Evolutionary conservation across 306 rosid species (phyloP), one percentile per base, ranked within the genome.

Genomic region (Sicyos baderoa): DNA sequence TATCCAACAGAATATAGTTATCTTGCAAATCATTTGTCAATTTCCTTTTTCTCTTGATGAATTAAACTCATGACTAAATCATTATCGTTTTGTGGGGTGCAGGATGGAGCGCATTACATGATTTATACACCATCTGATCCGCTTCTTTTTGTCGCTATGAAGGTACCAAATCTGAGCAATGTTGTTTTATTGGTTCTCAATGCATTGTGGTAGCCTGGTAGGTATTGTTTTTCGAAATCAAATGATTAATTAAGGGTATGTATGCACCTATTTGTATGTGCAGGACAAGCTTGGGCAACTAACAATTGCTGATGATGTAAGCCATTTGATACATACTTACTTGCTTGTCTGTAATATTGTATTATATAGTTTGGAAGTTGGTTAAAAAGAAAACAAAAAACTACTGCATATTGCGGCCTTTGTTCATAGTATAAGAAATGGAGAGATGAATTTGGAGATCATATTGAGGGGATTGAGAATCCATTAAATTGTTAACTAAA

Each of bases 271-370:
- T 59, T 80, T 73, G 17, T 27, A 74, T 73, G 29, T 87, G 89
- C 93, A 89, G 97, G 88, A 85, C 72, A 57, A 84, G 37, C 81
- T 76, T n/a, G 91, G 97, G 66, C 54, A 71, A 42, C 76, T 92
- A 76, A 96, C 83, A 83, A 87, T 92, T 70, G 96, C 92, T 23
- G 95, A 89, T 57, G 97, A 92, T 82, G 96, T 92, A 89, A 87
- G 97, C 70, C 23, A 64, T 51, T 62, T 69, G 55, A 16, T 18
- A 4, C 56, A 27, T 76, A 22, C 17, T n/a, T n/a, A 12, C 60
- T 17, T 42, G 17, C 55, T 14, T 40, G 17, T 63, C 17, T 61
- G 16, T 32, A n/a, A n/a, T n/a, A n/a, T n/a, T n/a, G n/a, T n/a
- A n/a, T n/a, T n/a, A n/a, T n/a, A n/a, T n/a, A 3, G 35, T 42